phyloP scores from a whole-genome alignment of 164 flowering plant genomes.

The Magnolia officinalis region DNA sequence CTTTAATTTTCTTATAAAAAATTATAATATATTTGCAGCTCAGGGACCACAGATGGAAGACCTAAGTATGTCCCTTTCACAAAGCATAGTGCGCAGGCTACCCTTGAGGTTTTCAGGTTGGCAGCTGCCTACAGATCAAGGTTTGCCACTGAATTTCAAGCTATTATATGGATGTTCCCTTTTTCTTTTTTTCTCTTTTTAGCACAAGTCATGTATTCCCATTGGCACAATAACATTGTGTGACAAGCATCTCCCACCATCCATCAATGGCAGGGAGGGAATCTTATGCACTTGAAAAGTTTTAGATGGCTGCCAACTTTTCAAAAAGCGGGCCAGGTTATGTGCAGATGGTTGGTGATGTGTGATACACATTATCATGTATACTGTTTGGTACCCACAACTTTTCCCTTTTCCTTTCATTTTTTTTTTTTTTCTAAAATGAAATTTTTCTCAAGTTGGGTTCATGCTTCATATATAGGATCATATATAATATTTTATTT shows the following conservation, averaged over 20 bases:
- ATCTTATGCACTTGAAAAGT: neutral
- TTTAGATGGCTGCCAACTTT: neutral
- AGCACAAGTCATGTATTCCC: neutral
- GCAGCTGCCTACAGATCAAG: conserved; percentile 89
- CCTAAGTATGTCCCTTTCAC: conserved; percentile 85
- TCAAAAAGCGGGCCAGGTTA: neutral
- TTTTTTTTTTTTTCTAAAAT: no score
- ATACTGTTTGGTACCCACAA: no score
- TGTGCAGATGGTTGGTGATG: neutral
- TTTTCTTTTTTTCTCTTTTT: no score
- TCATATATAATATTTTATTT: no score
- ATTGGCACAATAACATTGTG: neutral
- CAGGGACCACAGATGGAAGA: conserved; percentile 92
- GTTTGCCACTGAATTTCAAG: conserved; percentile 19
- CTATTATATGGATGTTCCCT: neutral
- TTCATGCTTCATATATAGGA: no score
- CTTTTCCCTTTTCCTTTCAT: no score
- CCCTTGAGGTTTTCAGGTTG: conserved; percentile 65
- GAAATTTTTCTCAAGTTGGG: no score
- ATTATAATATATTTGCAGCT: conserved; percentile 35
- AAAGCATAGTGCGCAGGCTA: conserved; percentile 62
- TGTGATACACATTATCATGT: no score
- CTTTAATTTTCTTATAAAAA: no score
- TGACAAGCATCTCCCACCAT: neutral
- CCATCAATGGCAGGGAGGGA: neutral